Percentiles rank a stretch among this genome's conserved stretches.
phyloP scores from a whole-genome alignment of 371 early-diverging fungal genomes.

The Amoeboaphelidium protococcarum region DNA sequence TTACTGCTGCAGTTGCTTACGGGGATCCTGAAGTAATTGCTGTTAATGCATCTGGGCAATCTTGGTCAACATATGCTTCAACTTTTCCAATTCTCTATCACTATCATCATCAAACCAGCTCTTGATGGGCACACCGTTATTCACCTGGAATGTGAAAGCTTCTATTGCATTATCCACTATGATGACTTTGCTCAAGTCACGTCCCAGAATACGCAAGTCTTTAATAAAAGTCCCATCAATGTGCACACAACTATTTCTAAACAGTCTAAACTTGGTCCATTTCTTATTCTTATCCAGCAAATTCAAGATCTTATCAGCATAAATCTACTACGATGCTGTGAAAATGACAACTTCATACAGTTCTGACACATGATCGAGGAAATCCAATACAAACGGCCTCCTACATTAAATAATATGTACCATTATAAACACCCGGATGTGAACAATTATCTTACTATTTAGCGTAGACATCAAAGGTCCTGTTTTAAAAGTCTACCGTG shows the following conservation, averaged over 20 bases:
- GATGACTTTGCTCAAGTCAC: constrained; percentile 26
- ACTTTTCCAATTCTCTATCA: background rate
- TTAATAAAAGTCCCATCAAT: constrained; percentile 36
- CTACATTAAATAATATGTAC: constrained; percentile 1
- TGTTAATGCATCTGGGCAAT: too few relatives aligned
- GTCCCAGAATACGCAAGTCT: constrained; percentile 31
- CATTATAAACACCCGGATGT: too few relatives aligned
- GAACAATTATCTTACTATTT: background rate
- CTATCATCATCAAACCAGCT: constrained; percentile 32
- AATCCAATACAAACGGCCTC: constrained; percentile 18
- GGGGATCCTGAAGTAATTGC: too few relatives aligned
- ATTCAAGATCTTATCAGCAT: constrained; percentile 31
- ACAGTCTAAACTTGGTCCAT: constrained; percentile 22
- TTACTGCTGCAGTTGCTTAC: too few relatives aligned
- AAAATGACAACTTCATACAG: constrained; percentile 42
- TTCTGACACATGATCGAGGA: constrained; percentile 18
- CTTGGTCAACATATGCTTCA: background rate
- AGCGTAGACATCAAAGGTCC: background rate
- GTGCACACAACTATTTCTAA: constrained; percentile 30
- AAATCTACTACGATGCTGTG: constrained; percentile 38
- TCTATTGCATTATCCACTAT: constrained; percentile 37
- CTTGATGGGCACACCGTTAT: constrained; percentile 36
- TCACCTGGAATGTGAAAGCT: constrained; percentile 9
- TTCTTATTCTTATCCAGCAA: constrained; percentile 26
- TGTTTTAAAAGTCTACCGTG: background rate